Percentiles rank a stretch among this genome's conserved stretches.
phyloP scores from a whole-genome alignment of 2,329 filamentous ascomycete species.

The Cordyceps sp. region DNA sequence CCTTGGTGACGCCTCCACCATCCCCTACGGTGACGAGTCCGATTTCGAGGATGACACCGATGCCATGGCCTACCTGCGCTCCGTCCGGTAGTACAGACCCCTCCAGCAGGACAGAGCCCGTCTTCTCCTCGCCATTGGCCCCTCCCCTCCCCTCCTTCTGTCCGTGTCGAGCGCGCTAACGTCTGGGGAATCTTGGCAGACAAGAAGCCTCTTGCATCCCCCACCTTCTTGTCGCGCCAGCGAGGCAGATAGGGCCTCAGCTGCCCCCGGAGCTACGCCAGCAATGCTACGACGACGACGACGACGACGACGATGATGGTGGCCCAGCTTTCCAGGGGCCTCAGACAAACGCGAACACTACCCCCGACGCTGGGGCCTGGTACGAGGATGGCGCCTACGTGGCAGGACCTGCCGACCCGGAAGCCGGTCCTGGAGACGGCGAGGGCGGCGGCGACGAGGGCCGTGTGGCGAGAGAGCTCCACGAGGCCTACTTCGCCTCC shows the following conservation, averaged over 20 bases:
- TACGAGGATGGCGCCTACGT: slow-evolving; percentile 71
- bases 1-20: slow-evolving; percentile 30
- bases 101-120: neutral
- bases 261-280: slow-evolving; percentile 21
- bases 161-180: too few species aligned
- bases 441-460: slow-evolving; percentile 10
- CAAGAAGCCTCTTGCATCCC: slow-evolving; percentile 62
- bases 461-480: slow-evolving; percentile 25
- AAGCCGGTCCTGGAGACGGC: slow-evolving; percentile 7
- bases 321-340: too few species aligned
- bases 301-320: slow-evolving; percentile 17
- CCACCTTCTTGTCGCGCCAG: slow-evolving; percentile 49
- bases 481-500: slow-evolving; percentile 49
- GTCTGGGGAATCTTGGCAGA: slow-evolving; percentile 35
- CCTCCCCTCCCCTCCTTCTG: neutral
- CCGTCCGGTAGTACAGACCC: slow-evolving; percentile 43
- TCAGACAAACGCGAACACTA: too few species aligned
- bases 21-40: slow-evolving; percentile 35
- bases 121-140: neutral
- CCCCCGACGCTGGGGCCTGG: slow-evolving; percentile 45
- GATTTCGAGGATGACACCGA: slow-evolving; percentile 53
- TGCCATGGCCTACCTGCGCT: slow-evolving; percentile 52
- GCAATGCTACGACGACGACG: slow-evolving; percentile 13
- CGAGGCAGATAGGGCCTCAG: slow-evolving; percentile 33
- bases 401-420: slow-evolving; percentile 31